Evolutionary conservation across 208 protist species (phyloP).

Genomic region (Leishmania tarentolae): DNA sequence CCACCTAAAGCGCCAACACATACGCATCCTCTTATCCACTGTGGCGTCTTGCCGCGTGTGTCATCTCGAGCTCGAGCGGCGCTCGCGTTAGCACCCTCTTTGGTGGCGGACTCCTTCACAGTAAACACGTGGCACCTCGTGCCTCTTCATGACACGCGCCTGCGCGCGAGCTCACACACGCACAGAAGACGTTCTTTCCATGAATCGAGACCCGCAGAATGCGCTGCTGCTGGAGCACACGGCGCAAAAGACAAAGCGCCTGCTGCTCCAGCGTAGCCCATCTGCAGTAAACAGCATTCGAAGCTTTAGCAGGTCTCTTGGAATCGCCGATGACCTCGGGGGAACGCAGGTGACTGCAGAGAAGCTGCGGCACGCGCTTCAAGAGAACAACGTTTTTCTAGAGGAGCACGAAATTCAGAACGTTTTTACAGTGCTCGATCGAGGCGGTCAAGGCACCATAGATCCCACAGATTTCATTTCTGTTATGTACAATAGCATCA

Average conservation of each 20-base stretch:
- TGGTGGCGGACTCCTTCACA: not conserved
- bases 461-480: constrained; percentile 79
- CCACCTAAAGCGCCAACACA: not conserved
- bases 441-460: constrained; percentile 46
- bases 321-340: constrained; percentile 67
- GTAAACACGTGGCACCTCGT: not conserved
- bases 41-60: not conserved
- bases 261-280: constrained; percentile 41
- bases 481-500: constrained; percentile 54
- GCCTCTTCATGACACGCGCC: too few species aligned
- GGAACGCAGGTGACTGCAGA: constrained; percentile 38
- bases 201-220: constrained; percentile 27
- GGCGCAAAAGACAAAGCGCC: constrained; percentile 52
- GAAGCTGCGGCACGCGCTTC: constrained; percentile 44
- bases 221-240: constrained; percentile 21
- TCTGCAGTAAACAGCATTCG: constrained; percentile 76
- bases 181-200: not conserved
- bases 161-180: not conserved
- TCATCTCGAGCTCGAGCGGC: not conserved
- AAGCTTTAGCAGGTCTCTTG: constrained; percentile 67
- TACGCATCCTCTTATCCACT: not conserved
- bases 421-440: constrained; percentile 64
- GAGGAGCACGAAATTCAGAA: constrained; percentile 56
- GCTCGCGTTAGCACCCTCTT: not conserved
- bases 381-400: constrained; percentile 50